Base-by-base conservation (phyloP, 257 asterid species). In the Nyctanthes arbortristis region DNA sequence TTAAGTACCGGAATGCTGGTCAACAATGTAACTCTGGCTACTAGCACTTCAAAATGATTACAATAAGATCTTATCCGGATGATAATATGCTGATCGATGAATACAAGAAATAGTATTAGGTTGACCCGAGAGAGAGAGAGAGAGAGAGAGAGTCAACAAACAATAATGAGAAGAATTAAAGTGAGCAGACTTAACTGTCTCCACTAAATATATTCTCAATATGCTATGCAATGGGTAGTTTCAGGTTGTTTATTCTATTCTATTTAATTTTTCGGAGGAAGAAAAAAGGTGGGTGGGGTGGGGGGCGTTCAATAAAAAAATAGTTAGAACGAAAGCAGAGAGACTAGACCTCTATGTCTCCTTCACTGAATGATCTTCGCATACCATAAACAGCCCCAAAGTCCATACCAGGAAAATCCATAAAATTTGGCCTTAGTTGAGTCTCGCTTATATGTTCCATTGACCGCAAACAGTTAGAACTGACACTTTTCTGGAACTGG, bases 301-400 rank as follows among this genome's bases (percentile, higher is more conserved):
- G 45, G 28, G 45, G 57, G 49, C 24, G 37, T 34, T 30, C 25
- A 16, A n/a, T 2, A 0, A 45, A 45, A 45, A 18, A 14, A 45
- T 45, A 16, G 24, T 1, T 8, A 45, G 55, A 45, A n/a, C 24
- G 5, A 71, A 24, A 67, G 31, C 73, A 37, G 14, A 65, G 57
- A 74, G 60, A 75, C 43, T 66, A 47, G 74, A 93, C 98, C 98
- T 93, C 81, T 57, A 93, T 84, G 75, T 93, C 98, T 67, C 98
- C 98, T 59, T 93, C 98, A 39, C 98, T 93, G 73, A 72, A 87
- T 5, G 98, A 87, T 76, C 98, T 84, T 56, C 98, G 87, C 92
- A 90, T 88, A 65, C 92, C 90, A 77, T 85, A 79, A 63, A 72
- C 92, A 57, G 88, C 77, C 16, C 86, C 89, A 18, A 92, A 87